These are phyloP conservation scores for Colletotrichum theobromicola DNA, from an alignment of 2,329 filamentous ascomycete genomes.

Conservation along the genomic window DNA sequence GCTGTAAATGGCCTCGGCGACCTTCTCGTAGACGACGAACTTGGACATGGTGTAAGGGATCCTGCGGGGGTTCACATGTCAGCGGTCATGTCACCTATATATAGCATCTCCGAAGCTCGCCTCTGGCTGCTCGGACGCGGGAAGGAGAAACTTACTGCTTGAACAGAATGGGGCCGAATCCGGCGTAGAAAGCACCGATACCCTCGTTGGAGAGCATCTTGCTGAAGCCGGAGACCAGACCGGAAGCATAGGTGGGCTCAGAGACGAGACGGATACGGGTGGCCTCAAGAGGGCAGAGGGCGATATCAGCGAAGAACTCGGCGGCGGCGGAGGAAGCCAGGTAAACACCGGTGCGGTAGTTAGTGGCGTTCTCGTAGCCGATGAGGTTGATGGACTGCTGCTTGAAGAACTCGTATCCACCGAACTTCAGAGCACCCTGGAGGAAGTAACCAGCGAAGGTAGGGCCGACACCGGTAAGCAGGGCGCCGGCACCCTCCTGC, in stretches of 20 bases:
- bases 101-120: neutral
- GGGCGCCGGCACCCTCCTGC: slow-evolving; percentile 84
- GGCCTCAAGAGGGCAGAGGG: slow-evolving; percentile 90
- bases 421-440: slow-evolving; percentile 91
- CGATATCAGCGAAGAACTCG: slow-evolving; percentile 77
- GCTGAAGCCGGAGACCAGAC: slow-evolving; percentile 78
- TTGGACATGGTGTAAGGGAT: slow-evolving; percentile 95
- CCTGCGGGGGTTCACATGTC: slow-evolving; percentile 45
- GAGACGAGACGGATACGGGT: slow-evolving; percentile 94
- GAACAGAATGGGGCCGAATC: slow-evolving; percentile 87
- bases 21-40: slow-evolving; percentile 94
- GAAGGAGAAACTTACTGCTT: slow-evolving; percentile 64
- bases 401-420: slow-evolving; percentile 97
- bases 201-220: slow-evolving; percentile 88
- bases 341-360: slow-evolving; percentile 85
- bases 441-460: slow-evolving; percentile 93
- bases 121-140: neutral
- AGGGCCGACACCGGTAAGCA: slow-evolving; percentile 84
- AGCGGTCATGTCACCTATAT: neutral
- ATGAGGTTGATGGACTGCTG: slow-evolving; percentile 83
- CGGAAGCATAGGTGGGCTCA: slow-evolving; percentile 82
- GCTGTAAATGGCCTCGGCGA: slow-evolving; percentile 75
- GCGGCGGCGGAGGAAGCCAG: slow-evolving; percentile 70
- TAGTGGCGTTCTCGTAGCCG: slow-evolving; percentile 77
- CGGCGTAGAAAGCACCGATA: slow-evolving; percentile 86